Evolutionary conservation across 768 basidiomycete genomes (phyloP).

Genomic region (Auriscalpium vulgare): DNA sequence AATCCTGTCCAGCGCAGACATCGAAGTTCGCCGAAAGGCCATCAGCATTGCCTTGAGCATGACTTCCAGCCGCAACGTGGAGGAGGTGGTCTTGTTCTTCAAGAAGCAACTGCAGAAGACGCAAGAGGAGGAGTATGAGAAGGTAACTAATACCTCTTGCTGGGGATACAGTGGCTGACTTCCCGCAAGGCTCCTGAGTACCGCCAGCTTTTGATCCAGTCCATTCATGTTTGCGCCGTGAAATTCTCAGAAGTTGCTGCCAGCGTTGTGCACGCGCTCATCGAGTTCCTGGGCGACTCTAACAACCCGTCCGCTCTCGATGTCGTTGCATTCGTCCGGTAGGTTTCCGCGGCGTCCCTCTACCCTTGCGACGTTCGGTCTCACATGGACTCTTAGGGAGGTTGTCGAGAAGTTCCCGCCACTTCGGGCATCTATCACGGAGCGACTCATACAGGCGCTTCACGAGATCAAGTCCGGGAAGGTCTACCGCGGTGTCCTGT

Average conservation of each 20-base stretch:
- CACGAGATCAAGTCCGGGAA: slow-evolving; percentile 91
- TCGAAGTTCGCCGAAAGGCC: slow-evolving; percentile 94
- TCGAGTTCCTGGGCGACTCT: slow-evolving; percentile 92
- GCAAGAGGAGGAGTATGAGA: slow-evolving; percentile 87
- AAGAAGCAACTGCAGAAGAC: slow-evolving; percentile 97
- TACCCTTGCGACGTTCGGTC: background rate
- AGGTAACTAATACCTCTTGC: slow-evolving; percentile 39
- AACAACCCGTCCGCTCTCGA: slow-evolving; percentile 94
- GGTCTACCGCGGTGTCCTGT: slow-evolving; percentile 91
- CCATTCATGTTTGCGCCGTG: slow-evolving; percentile 93
- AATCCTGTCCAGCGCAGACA: slow-evolving; percentile 84
- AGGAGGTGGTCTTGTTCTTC: slow-evolving; percentile 91
- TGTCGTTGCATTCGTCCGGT: slow-evolving; percentile 80
- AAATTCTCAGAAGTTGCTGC: slow-evolving; percentile 96
- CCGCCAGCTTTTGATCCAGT: slow-evolving; percentile 92
- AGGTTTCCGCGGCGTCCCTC: background rate
- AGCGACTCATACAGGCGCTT: slow-evolving; percentile 77
- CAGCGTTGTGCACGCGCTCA: slow-evolving; percentile 86
- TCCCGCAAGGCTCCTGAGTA: slow-evolving; percentile 76
- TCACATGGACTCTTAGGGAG: slow-evolving; percentile 41
- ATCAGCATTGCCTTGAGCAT: slow-evolving; percentile 84
- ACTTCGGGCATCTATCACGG: slow-evolving; percentile 73
- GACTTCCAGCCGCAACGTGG: slow-evolving; percentile 90
- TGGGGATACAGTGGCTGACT: background rate
- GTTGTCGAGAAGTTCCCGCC: slow-evolving; percentile 96